Evolutionary conservation across 164 flowering plant genomes (phyloP), one percentile per base, ranked within the genome.

Genomic region (Vitis labrusca): DNA sequence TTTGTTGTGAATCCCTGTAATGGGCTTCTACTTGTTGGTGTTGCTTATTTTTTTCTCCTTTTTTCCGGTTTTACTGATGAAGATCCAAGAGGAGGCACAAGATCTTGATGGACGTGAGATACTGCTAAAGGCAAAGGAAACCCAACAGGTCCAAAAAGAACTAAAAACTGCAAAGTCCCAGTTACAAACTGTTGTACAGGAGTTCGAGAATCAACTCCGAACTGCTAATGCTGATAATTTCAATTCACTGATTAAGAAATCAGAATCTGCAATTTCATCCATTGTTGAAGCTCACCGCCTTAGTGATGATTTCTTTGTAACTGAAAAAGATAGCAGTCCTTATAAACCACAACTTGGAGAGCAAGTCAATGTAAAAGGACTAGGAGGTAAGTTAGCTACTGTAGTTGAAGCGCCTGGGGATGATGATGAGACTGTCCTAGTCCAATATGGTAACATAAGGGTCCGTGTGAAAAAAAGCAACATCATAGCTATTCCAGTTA

Each of bases 381-480:
- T 91, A 58, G 91, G 97, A 69, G 70, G 78, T 71, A 92, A 91
- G 83, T 58, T 87, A 69, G 95, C 91, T 56, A 88, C 94, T 56
- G 84, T 92, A 52, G 84, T 89, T 72, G 97, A 92, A 85, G 79
- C 82, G 58, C 80, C 90, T 56, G 88, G 71, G 11, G 86, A 86
- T 66, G 92, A 86, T 66, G 92, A 88, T 79, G 89, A 73, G 23
- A 84, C 82, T 9, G 78, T 85, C 66, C 80, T 94, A 15, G 86
- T 92, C 48, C 97, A 87, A 71, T 88, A 78, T 74, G 93, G 96
- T 65, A 92, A 92, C 72, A 76, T 94, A 27, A 88, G 77, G 73
- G 79, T 83, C 61, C 87, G 86, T 11, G 89, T 89, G 67, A 83
- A 85, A 66, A 84, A 75, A 73, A 80, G 71, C 50, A 83, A 78